Evolutionary conservation across 441 rosid species (phyloP), one percentile per base, ranked within the genome.

Genomic region (Melastoma candidum): DNA sequence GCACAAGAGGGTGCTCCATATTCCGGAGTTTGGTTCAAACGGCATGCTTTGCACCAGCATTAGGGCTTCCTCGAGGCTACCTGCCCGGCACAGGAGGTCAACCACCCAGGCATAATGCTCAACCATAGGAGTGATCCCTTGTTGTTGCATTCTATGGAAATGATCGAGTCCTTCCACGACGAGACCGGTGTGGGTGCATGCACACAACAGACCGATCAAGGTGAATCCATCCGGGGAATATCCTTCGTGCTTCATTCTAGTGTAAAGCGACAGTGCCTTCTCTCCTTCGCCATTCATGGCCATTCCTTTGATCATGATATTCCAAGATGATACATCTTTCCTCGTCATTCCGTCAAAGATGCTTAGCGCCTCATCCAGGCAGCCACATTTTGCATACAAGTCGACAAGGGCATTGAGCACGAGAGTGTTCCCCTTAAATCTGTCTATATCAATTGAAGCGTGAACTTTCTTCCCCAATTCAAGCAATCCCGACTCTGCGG

Each of bases 101-200:
- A 90, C 71, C 74, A 87, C 68, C 68, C 89, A 90, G 25, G 95
- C 92, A 51, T 84, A 90, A 63, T 87, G 97, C 79, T 90, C 86
- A 46, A 84, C 75, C 58, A 68, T 58, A 12, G 92, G 92, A 65
- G 66, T 68, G 49, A 90, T 66, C 50, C 82, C 75, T 56, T 77
- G 78, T 48, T 64, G 76, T 60, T 76, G 82, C 96, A 90, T 87
- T 0, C 67, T 53, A 47, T 74, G 60, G 63, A 90, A 87, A 72
- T 67, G 75, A 9, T 36, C 53, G 26, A 81, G 53, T 56, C 96
- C 97, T 66, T 81, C 75, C 22, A 87, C 84, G 9, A 83, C 27
- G 10, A 81, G 68, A 48, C 96, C 95, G 0, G 86, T 77, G 62
- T 90, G 92, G 56, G 79, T 81, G 56, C 96, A 90, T 1, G 95